Evolutionary conservation across 495 filamentous ascomycete genomes (phyloP).

Genomic region (Hypoxylon cercidicola): DNA sequence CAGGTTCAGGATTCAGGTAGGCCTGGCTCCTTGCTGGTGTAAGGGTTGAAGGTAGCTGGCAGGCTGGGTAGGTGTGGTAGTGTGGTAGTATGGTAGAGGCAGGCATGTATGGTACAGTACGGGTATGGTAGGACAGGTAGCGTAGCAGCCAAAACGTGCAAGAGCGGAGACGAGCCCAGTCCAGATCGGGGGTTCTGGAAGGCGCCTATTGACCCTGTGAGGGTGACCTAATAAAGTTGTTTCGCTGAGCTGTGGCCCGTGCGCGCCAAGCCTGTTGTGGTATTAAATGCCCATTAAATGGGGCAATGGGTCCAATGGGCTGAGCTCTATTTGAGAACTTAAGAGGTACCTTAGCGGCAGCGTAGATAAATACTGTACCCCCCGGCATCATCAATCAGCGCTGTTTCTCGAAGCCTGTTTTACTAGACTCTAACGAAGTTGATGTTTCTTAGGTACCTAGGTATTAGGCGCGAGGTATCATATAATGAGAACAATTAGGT

Average conservation of each 20-base stretch:
- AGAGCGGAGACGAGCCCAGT: slow-evolving; percentile 34
- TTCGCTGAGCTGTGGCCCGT: slow-evolving; percentile 16
- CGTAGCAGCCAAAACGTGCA: slow-evolving; percentile 27
- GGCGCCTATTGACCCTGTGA: slow-evolving; percentile 15
- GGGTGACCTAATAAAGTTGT: slow-evolving; percentile 16
- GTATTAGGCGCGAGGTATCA: no score
- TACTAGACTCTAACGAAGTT: no score
- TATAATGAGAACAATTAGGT: no score
- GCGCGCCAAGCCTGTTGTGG: slow-evolving; percentile 9
- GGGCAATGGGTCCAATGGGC: slow-evolving; percentile 20
- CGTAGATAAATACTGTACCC: background rate
- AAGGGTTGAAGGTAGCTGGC: slow-evolving; percentile 33
- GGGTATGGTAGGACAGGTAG: slow-evolving; percentile 18
- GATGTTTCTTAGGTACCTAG: no score
- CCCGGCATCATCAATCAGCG: slow-evolving; percentile 9
- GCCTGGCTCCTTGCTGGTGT: slow-evolving; percentile 31
- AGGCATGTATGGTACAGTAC: slow-evolving; percentile 1
- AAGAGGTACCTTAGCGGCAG: no score
- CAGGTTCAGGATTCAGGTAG: slow-evolving; percentile 40
- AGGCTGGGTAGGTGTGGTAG: slow-evolving; percentile 15
- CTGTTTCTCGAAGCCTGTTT: slow-evolving; percentile 12
- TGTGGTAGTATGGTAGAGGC: slow-evolving; percentile 1
- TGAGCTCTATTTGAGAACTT: slow-evolving; percentile 16
- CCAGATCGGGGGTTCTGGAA: slow-evolving; percentile 28
- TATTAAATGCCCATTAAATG: background rate